These are phyloP conservation scores for Boletus vermiculosoides DNA, from an alignment of 768 basidiomycete genomes.

Conservation along the genomic window DNA sequence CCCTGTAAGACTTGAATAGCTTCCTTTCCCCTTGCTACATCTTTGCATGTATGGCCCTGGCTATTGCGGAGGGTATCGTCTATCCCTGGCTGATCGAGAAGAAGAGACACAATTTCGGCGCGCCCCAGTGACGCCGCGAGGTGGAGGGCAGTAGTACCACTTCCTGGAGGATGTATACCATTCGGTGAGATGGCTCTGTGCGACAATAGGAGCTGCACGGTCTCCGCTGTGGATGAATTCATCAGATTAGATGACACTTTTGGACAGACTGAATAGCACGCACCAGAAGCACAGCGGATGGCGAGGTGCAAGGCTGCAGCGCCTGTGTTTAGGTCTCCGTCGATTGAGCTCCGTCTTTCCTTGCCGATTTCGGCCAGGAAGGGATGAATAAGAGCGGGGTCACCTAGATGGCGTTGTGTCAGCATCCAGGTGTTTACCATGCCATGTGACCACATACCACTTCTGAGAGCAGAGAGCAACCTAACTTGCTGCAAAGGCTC, in stretches of 20 bases:
- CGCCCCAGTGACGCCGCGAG: constrained; percentile 72
- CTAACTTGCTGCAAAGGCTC: constrained; percentile 64
- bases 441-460: constrained; percentile 40
- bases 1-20: constrained; percentile 66
- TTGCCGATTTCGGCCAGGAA: constrained; percentile 75
- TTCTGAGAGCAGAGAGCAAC: constrained; percentile 59
- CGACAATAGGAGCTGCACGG: constrained; percentile 63
- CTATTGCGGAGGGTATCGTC: constrained; percentile 75
- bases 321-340: constrained; percentile 57
- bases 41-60: constrained; percentile 64
- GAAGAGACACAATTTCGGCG: constrained; percentile 65
- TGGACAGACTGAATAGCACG: constrained; percentile 24
- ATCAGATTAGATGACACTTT: background rate
- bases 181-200: constrained; percentile 81
- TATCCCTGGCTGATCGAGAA: constrained; percentile 76
- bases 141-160: constrained; percentile 71
- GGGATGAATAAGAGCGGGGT: constrained; percentile 76
- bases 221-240: constrained; percentile 49
- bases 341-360: constrained; percentile 52
- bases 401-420: constrained; percentile 43
- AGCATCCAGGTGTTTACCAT: background rate
- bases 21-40: constrained; percentile 72
- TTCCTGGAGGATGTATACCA: constrained; percentile 67
- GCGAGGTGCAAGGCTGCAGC: constrained; percentile 80
- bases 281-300: constrained; percentile 76